These are phyloP conservation scores for Penicillium atrosanguineum DNA, from an alignment of 495 filamentous ascomycete genomes.

Conservation along the genomic window DNA sequence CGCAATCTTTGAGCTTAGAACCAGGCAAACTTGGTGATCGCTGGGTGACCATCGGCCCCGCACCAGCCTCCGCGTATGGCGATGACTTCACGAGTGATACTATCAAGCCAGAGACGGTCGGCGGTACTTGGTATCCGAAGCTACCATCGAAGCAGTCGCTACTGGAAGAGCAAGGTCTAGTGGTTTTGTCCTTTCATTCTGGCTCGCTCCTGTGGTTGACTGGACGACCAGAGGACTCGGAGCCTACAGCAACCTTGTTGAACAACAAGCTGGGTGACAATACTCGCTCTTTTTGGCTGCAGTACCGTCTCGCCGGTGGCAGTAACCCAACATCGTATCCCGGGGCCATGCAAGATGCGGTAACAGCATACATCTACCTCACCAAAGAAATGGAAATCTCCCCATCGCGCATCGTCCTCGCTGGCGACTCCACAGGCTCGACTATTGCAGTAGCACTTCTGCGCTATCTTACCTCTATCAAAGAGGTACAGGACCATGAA, in stretches of 20 bases:
- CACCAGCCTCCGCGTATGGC: constrained; percentile 4
- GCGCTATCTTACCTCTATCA: not conserved
- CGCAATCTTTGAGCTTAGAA: constrained; percentile 14
- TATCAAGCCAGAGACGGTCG: constrained; percentile 14
- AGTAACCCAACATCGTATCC: constrained; percentile 10
- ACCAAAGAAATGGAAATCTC: constrained; percentile 24
- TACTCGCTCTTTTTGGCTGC: constrained; percentile 14
- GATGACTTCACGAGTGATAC: constrained; percentile 4
- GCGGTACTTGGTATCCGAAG: constrained; percentile 19
- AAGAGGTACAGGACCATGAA: not conserved
- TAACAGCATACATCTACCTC: constrained; percentile 23
- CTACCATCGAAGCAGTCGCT: not conserved
- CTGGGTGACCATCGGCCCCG: constrained; percentile 12
- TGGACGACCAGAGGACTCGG: constrained; percentile 12
- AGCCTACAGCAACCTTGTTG: constrained; percentile 4
- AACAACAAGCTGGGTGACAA: constrained; percentile 9
- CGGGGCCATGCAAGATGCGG: constrained; percentile 9
- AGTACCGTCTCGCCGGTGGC: constrained; percentile 15
- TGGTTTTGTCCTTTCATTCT: constrained; percentile 18
- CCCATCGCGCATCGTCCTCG: constrained; percentile 31
- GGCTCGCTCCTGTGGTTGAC: constrained; percentile 14
- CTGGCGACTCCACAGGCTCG: constrained; percentile 43
- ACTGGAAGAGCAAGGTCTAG: constrained; percentile 1
- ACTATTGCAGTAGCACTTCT: constrained; percentile 35
- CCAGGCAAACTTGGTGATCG: constrained; percentile 5